Evolutionary conservation across 805 yeast genomes (phyloP), one percentile per base, ranked within the genome.

Genomic region (Candida ficus): DNA sequence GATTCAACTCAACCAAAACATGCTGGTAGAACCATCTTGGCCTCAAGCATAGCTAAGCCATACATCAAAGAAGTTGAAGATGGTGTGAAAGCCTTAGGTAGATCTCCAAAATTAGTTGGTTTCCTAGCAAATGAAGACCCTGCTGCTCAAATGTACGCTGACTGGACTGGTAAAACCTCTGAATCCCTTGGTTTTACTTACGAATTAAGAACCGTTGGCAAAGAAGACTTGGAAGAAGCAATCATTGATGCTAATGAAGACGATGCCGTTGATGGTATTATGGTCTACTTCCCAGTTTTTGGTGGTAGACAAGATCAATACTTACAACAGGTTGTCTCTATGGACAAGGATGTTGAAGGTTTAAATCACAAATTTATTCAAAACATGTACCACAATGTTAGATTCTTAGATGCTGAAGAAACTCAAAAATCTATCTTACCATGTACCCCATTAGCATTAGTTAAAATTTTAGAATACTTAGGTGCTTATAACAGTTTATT

Each of bases 201-300:
- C 61, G 91, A 89, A 58, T 66, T 93, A 48, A 74, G 78, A 52
- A 80, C 83, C 16, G 68, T 67, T 16, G 76, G 75, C 50, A 88
- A 85, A 58, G 96, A 93, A 50, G 83, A 80, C 26, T 70, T 93
- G 45, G 99, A 93, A 61, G 89, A 81, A 50, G 80, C 78, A 25
- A 78, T 93, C 45, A 75, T 89, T 35, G 78, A 75, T 31, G 96
- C 98, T 44, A 93, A 93, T 60, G 68, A 70, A 22, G 91, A 90
- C 56, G 76, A 73, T 41, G 51, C 60, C 1, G 86, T 91, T 29
- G 81, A 89, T 58, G 99, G 98, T 19, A 93, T 93, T 50, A 89
- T 93, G 85, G 91, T 93, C 13, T 93, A 93, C 62, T 93, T 91
- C 75, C 99, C 99, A 0, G 98, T 93, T 3, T 93, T 87, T 63